phyloP scores from a whole-genome alignment of 345 rosid species.

The Eucalyptus guilfoylei region DNA sequence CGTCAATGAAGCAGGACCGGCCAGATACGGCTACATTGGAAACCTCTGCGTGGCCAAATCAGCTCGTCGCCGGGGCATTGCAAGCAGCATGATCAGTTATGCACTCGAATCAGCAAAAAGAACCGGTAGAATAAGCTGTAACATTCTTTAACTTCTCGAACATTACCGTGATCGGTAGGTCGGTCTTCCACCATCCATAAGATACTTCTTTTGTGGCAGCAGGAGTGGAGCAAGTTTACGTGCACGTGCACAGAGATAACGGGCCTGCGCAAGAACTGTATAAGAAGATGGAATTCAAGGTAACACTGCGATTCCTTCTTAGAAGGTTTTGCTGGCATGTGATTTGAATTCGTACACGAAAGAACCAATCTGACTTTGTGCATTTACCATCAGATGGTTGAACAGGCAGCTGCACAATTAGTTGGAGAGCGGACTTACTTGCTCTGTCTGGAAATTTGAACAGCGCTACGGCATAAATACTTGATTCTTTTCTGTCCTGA shows the following conservation, averaged over 20 bases:
- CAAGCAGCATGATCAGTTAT: conserved; percentile 62
- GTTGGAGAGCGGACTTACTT: conserved; percentile 45
- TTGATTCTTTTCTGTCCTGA: neutral
- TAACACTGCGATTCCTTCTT: conserved; percentile 3
- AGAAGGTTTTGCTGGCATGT: neutral
- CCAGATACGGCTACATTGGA: conserved; percentile 59
- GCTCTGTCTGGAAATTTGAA: conserved; percentile 29
- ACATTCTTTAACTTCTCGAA: neutral
- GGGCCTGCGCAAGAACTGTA: conserved; percentile 53
- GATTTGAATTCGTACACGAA: neutral
- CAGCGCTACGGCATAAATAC: neutral
- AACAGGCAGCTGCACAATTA: conserved; percentile 29
- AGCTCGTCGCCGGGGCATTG: conserved; percentile 82
- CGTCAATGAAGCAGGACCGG: conserved; percentile 19
- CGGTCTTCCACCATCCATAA: neutral
- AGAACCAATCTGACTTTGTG: neutral
- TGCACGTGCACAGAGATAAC: conserved; percentile 69
- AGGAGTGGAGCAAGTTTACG: conserved; percentile 56
- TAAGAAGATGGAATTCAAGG: conserved; percentile 65
- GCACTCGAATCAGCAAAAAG: conserved; percentile 52
- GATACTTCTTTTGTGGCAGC: neutral
- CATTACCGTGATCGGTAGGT: neutral
- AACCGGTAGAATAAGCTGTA: conserved; percentile 23
- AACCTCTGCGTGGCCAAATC: conserved; percentile 79
- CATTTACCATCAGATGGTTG: conserved; percentile 41